Base-by-base conservation (phyloP, 2,329 filamentous ascomycete genomes). In the Clonostachys byssicola region DNA sequence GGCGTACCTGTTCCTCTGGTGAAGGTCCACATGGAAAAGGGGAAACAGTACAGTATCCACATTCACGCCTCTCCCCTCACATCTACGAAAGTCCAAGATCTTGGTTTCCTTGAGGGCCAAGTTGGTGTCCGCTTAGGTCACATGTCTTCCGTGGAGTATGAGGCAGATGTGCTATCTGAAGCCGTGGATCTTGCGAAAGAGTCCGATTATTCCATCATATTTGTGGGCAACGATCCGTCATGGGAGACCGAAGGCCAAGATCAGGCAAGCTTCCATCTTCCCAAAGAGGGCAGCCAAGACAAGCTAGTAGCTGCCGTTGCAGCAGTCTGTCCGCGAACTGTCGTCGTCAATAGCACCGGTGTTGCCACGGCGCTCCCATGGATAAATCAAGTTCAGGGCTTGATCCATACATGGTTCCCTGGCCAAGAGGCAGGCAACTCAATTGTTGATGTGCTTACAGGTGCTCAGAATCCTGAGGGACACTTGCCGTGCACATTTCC, bases 381-480 rank as follows among this genome's bases (percentile, higher is more conserved):
- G 78, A 61, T 72, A 1, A 58, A 68, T 5, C 58, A 71, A 17
- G 71, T 85, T 8, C 75, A 77, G 3, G 81, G 77, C 5, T 74
- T 86, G 34, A 54, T 85, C 3, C 82, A 76, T 57, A 78, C 79
- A n/a, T 86, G 82, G 81, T 86, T 85, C 55, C 80, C 82, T 42
- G 84, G 84, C 4, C 83, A 87, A 56, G 84, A 88, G 63, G 77
- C 77, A n/a, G 85, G 84, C 0, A 84, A 86, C 53, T 80, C 80
- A 1, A 77, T 88, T 42, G 81, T 80, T 1, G 83, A 87, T 53
- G 75, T 86, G 1, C 67, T 88, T 4, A 80, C 82, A 44, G 84
- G 83, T 20, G 71, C 75, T 39, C 71, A 79, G 38, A 86, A 83
- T 52, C 84, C 84, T 0, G 79, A 77, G 44, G 84, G 79, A 3